A percentile compares a stretch with the other conserved stretches of the same genome.
These are phyloP conservation scores for Pseudoneurospora amorphoporcata DNA, from an alignment of 495 filamentous ascomycete species.

Conservation along the genomic window DNA sequence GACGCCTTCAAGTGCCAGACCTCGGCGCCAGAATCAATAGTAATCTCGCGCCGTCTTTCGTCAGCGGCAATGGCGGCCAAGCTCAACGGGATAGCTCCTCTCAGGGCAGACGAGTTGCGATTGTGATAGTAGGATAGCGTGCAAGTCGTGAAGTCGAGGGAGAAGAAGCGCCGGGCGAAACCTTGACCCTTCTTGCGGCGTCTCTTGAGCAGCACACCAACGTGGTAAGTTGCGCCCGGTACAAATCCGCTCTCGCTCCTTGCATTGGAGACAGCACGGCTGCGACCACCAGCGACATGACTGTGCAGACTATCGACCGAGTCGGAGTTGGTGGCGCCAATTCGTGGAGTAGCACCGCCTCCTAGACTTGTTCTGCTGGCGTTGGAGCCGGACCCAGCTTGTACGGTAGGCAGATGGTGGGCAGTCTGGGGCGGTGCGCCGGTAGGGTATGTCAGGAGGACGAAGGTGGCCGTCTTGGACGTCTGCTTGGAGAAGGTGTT, in stretches of 20 bases:
- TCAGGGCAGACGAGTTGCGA: conserved; percentile 76
- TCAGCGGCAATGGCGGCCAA: conserved; percentile 85
- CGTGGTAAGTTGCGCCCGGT: conserved; percentile 46
- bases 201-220: conserved; percentile 76
- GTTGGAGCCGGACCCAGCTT: conserved; percentile 31
- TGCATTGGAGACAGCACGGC: conserved; percentile 20
- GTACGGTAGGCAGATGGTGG: conserved; percentile 51
- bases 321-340: conserved; percentile 32
- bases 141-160: conserved; percentile 79
- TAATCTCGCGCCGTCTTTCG: conserved; percentile 79
- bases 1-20: conserved; percentile 90
- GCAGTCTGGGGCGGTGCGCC: conserved; percentile 70
- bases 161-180: conserved; percentile 87
- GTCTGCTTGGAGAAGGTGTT: conserved; percentile 97
- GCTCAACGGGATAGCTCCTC: conserved; percentile 85
- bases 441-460: conserved; percentile 86
- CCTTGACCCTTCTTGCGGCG: conserved; percentile 88
- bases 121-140: conserved; percentile 95
- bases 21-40: conserved; percentile 92
- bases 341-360: conserved; percentile 26
- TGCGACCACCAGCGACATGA: conserved; percentile 19
- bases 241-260: conserved; percentile 20
- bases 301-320: conserved; percentile 49
- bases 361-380: conserved; percentile 42
- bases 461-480: conserved; percentile 88